Base-by-base conservation (phyloP, 2,329 filamentous ascomycete species). In the Epichloe glyceriae region DNA sequence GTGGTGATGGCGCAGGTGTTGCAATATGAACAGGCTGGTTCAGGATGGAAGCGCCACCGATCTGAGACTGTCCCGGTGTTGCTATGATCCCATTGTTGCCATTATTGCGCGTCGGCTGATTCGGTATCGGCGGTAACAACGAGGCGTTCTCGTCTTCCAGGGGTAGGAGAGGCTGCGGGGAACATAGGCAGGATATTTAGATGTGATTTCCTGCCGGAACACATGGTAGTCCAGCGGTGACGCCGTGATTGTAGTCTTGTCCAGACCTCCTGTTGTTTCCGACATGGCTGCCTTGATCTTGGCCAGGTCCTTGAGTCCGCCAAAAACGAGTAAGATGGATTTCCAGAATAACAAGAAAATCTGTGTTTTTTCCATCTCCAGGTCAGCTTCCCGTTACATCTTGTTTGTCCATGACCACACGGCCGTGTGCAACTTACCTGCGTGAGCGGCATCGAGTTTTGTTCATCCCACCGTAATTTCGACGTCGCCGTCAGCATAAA, bases 11-110 rank as follows among this genome's bases (percentile, higher is more conserved):
- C 0, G 90, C 91, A 0, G 93, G 93, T 1, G 93, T 98, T n/a
- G 93, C 93, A 59, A 98, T 98, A 65, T 98, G 93, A 5, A 98
- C 91, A 5, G 93, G 88, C 61, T 97, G 91, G 63, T 97, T 83
- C 26, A 98, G 76, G 60, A 98, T 97, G 0, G 90, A 96, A 8
- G 79, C 74, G 54, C 83, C 80, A 51, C 73, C 79, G 49, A 65
- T 75, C 53, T 79, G 79, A 11, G 69, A 63, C 50, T 76, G 77
- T 0, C 76, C 69, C 3, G 76, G 75, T 3, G 66, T 71, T 6
- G 78, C 75, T 35, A 86, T 71, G 44, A 86, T 79, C 12, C 83
- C 82, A 56, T 76, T 82, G 2, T 76, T 70, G 14, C 75, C 74
- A 55, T 76, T 80, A 52, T 74, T 73, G 54, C 82, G 74, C 38